A percentile compares a stretch with the other conserved stretches of the same genome.
phyloP scores from a whole-genome alignment of 495 filamentous ascomycete genomes.

The Aspergillus conjunctus region DNA sequence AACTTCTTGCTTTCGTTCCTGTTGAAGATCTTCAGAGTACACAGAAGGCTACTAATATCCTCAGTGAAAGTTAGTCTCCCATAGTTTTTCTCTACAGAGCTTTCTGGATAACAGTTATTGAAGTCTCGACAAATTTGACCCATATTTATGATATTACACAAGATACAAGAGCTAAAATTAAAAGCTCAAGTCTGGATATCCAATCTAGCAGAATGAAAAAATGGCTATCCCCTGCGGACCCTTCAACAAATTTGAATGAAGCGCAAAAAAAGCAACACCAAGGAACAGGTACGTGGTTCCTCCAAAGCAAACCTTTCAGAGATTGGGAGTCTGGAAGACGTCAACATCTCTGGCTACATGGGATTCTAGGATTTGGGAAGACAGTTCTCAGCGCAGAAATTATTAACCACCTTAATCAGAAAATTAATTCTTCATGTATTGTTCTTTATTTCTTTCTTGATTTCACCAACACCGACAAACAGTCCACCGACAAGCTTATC shows the following conservation, averaged over 20 bases:
- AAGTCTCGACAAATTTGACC: no score
- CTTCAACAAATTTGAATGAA: conserved; percentile 21
- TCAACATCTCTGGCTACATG: conserved; percentile 38
- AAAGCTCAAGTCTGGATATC: no score
- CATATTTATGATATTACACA: no score
- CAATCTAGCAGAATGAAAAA: no score
- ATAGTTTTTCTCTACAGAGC: no score
- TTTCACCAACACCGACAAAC: conserved; percentile 31
- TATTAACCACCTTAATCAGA: conserved; percentile 29
- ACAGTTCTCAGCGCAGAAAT: conserved; percentile 36
- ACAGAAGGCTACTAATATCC: no score
- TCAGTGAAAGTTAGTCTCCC: no score
- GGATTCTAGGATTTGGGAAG: conserved; percentile 43
- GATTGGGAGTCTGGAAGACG: conserved; percentile 24
- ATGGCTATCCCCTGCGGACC: conserved; percentile 28
- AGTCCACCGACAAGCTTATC: conserved; percentile 23
- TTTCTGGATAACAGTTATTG: no score
- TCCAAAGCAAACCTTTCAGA: conserved; percentile 25
- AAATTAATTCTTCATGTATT: conserved; percentile 13
- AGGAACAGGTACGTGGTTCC: conserved; percentile 35
- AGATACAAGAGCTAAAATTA: no score
- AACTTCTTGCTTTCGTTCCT: conserved; percentile 1
- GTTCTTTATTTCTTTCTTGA: conserved; percentile 40
- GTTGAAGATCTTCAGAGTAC: no score
- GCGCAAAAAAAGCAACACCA: conserved; percentile 8